Evolutionary conservation across 2,329 filamentous ascomycete genomes (phyloP).

Genomic region (Aspergillus sclerotialis): DNA sequence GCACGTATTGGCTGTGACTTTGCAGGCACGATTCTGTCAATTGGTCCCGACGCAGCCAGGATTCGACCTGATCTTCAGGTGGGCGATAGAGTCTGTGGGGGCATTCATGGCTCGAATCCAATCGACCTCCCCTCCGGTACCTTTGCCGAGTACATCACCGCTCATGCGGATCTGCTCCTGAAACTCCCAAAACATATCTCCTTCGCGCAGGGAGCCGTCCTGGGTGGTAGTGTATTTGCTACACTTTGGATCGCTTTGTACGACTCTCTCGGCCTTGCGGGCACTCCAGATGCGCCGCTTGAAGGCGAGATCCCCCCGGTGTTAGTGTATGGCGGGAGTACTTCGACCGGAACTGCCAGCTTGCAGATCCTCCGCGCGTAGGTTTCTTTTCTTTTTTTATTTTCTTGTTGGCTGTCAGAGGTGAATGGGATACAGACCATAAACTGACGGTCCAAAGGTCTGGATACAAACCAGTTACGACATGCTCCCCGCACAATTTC

Average conservation of each 20-base stretch:
- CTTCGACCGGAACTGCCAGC: slow-evolving; percentile 37
- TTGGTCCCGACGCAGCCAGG: slow-evolving; percentile 1
- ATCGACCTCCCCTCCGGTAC: slow-evolving; percentile 22
- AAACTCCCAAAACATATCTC: slow-evolving; percentile 24
- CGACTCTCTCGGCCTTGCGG: slow-evolving; percentile 20
- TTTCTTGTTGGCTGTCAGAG: too few species aligned
- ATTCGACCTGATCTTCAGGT: slow-evolving; percentile 7
- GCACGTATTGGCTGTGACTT: slow-evolving; percentile 8
- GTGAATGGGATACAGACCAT: too few species aligned
- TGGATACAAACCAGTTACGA: slow-evolving; percentile 38
- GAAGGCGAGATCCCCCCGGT: slow-evolving; percentile 17
- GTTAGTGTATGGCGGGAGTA: slow-evolving; percentile 42
- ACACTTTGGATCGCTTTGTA: slow-evolving; percentile 26
- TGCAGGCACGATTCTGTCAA: slow-evolving; percentile 4
- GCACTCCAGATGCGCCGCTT: slow-evolving; percentile 7
- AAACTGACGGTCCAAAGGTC: slow-evolving; percentile 19
- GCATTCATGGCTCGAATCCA: slow-evolving; percentile 23
- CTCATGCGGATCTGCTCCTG: slow-evolving; percentile 21
- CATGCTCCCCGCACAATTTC: slow-evolving; percentile 39
- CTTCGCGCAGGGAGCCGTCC: slow-evolving; percentile 23
- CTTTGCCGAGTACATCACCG: slow-evolving; percentile 30
- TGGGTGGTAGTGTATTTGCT: slow-evolving; percentile 21
- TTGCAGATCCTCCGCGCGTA: slow-evolving; percentile 37
- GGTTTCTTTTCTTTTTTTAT: too few species aligned
- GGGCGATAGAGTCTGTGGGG: slow-evolving; percentile 31